These are phyloP conservation scores for Lobosporangium transversale DNA, from an alignment of 192 early-diverging fungal genomes.

Conservation along the genomic window DNA sequence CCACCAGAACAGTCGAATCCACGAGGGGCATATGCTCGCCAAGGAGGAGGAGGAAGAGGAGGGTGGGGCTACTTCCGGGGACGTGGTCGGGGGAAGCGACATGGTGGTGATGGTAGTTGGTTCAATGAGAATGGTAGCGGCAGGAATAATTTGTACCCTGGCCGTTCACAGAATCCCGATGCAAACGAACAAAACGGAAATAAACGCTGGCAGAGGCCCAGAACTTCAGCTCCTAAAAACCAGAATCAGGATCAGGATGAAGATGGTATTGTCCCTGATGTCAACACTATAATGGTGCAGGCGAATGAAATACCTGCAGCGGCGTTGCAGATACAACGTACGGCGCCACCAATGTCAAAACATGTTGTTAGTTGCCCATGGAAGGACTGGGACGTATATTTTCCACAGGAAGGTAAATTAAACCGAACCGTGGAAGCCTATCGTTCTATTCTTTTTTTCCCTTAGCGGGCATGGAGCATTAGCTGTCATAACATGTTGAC, in stretches of 20 bases:
- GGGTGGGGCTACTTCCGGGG: constrained; percentile 18
- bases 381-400: constrained; percentile 39
- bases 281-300: constrained; percentile 35
- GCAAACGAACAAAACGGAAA: constrained; percentile 3
- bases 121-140: constrained; percentile 13
- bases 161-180: constrained; percentile 30
- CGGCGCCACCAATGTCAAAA: background rate
- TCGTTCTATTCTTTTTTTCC: too few relatives aligned
- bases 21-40: constrained; percentile 15
- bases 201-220: constrained; percentile 31
- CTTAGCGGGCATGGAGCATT: too few relatives aligned
- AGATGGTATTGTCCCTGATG: background rate
- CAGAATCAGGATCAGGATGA: background rate
- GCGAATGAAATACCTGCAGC: constrained; percentile 29
- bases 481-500: too few relatives aligned
- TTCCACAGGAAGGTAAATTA: constrained; percentile 29
- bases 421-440: background rate
- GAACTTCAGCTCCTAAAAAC: constrained; percentile 6
- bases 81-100: constrained; percentile 8
- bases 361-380: constrained; percentile 24
- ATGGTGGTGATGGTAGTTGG: constrained; percentile 3
- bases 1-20: constrained; percentile 28
- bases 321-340: constrained; percentile 6
- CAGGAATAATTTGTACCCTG: constrained; percentile 37
- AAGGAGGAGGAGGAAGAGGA: too few relatives aligned